Evolutionary conservation across 2,329 filamentous ascomycete species (phyloP).

Genomic region (Apiospora hydei): DNA sequence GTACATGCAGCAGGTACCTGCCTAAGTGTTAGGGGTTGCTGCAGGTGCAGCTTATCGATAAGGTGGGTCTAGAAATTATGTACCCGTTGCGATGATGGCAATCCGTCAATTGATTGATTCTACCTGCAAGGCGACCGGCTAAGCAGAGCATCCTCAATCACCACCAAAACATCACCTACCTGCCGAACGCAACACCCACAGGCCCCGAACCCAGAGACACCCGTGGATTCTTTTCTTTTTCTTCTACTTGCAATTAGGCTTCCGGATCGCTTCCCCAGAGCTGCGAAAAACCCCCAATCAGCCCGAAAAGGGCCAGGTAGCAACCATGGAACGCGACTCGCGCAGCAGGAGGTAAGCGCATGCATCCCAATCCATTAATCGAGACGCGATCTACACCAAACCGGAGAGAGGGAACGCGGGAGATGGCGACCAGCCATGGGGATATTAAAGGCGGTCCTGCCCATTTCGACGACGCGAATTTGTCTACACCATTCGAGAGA

Average conservation of each 20-base stretch:
- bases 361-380: not conserved
- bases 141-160: constrained; percentile 11
- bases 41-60: constrained; percentile 15
- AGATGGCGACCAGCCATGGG: not conserved
- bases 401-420: not conserved
- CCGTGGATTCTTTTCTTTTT: not conserved
- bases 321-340: constrained; percentile 41
- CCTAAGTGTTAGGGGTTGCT: not conserved
- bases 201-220: not conserved
- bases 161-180: not conserved
- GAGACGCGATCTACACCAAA: not conserved
- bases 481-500: not conserved
- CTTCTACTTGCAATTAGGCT: not conserved
- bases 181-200: not conserved
- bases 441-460: not conserved
- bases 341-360: constrained; percentile 40
- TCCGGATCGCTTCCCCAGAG: not conserved
- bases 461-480: not conserved
- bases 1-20: not conserved
- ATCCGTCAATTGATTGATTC: not conserved
- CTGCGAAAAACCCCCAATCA: constrained; percentile 2
- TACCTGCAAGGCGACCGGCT: not conserved
- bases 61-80: constrained; percentile 13
- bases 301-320: constrained; percentile 13
- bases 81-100: constrained; percentile 7